Conservation (phyloP, 495 filamentous ascomycete species). For the Aspergillus indologenus region DNA sequence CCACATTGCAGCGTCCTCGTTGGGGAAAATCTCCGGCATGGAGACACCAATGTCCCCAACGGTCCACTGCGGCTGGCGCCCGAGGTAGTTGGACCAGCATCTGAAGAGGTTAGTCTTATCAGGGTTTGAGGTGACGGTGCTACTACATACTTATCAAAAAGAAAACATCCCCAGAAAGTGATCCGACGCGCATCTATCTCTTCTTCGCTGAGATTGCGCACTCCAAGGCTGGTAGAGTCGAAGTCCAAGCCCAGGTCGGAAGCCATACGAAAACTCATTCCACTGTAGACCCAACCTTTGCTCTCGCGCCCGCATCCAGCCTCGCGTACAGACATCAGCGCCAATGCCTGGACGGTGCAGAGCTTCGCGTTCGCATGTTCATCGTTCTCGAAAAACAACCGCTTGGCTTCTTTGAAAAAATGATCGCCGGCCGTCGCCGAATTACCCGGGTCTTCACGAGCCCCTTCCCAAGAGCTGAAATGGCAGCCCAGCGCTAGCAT, state of each 20-base stretch:
- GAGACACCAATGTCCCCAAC: slow-evolving; percentile 74
- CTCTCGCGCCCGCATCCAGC: slow-evolving; percentile 93
- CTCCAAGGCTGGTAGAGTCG: slow-evolving; percentile 63
- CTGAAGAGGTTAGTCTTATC: slow-evolving; percentile 35
- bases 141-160: slow-evolving; percentile 79
- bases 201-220: slow-evolving; percentile 66
- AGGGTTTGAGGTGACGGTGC: slow-evolving; percentile 5
- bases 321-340: slow-evolving; percentile 94
- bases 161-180: slow-evolving; percentile 98
- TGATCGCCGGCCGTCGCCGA: slow-evolving; percentile 90
- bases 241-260: slow-evolving; percentile 90
- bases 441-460: slow-evolving; percentile 65
- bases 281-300: slow-evolving; percentile 96
- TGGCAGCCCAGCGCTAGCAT: slow-evolving; percentile 97
- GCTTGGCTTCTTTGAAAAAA: slow-evolving; percentile 94
- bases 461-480: slow-evolving; percentile 75
- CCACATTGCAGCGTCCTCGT: slow-evolving; percentile 84
- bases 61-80: slow-evolving; percentile 83
- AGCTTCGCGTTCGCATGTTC: slow-evolving; percentile 87
- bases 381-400: slow-evolving; percentile 83
- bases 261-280: slow-evolving; percentile 99
- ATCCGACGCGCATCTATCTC: slow-evolving; percentile 87
- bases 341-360: slow-evolving; percentile 92
- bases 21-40: slow-evolving; percentile 87
- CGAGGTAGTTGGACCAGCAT: slow-evolving; percentile 97